Conservation (phyloP, 352 stramenopile genomes). For the Globisporangium echinulatum region DNA sequence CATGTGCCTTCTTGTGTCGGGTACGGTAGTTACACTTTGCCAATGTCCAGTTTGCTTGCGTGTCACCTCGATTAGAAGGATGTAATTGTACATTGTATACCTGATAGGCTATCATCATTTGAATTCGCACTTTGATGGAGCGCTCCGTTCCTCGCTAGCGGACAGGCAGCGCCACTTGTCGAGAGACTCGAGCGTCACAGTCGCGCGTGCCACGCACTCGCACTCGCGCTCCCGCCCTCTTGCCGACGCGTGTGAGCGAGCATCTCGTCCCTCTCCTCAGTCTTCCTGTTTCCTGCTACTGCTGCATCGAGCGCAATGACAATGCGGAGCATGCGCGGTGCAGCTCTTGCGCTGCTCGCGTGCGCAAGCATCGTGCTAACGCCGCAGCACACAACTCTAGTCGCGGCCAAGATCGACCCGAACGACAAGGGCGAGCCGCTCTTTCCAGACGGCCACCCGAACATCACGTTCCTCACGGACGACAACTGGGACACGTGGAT, state of each 20-base stretch:
- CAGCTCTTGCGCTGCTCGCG: conserved; percentile 9
- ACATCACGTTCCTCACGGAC: conserved; percentile 84
- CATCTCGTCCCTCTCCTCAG: neutral
- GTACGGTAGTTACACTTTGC: no score
- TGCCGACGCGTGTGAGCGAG: neutral
- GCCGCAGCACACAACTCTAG: conserved; percentile 6
- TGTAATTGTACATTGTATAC: no score
- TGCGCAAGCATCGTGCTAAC: conserved; percentile 2
- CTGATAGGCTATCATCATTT: no score
- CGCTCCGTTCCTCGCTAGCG: no score
- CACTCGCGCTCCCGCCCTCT: no score
- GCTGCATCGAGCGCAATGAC: neutral
- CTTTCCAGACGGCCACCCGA: conserved; percentile 74
- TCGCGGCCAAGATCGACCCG: conserved; percentile 36
- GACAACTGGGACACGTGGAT: conserved; percentile 75
- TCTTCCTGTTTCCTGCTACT: no score
- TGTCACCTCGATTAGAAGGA: no score
- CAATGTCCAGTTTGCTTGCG: no score
- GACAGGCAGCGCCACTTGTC: neutral
- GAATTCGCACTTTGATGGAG: no score
- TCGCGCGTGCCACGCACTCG: neutral
- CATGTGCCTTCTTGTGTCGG: no score
- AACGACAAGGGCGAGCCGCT: conserved; percentile 75
- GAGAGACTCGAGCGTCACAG: neutral
- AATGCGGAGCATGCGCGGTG: conserved; percentile 6